Conservation (phyloP, 331 rosid genomes). For the Ulmus americana region DNA sequence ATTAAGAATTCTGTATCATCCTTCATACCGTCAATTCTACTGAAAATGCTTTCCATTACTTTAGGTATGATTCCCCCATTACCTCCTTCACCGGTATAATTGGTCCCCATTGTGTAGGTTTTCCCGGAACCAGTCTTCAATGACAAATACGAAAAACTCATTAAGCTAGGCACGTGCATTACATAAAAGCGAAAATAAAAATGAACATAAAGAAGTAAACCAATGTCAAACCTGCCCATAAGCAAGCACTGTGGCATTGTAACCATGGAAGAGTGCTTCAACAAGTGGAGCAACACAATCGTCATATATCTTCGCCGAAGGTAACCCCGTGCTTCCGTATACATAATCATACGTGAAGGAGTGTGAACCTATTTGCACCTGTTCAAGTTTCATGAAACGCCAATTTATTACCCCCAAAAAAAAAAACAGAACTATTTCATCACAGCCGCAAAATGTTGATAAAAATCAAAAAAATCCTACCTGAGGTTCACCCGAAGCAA, state of each 20-base stretch:
- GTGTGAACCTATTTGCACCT: conserved; percentile 88
- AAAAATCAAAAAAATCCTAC: conserved; percentile 23
- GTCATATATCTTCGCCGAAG: conserved; percentile 44
- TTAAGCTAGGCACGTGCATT: not conserved
- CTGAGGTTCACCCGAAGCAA: conserved; percentile 79
- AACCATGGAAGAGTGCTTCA: conserved; percentile 71
- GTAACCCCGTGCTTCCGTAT: conserved; percentile 44
- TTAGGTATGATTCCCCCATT: conserved; percentile 60
- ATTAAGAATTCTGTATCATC: conserved; percentile 59
- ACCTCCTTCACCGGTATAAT: conserved; percentile 61
- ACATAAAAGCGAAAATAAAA: not conserved
- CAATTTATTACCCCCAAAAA: not conserved
- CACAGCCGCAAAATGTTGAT: not conserved
- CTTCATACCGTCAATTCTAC: conserved; percentile 34
- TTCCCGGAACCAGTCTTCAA: conserved; percentile 86
- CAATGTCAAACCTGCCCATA: conserved; percentile 67
- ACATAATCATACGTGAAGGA: conserved; percentile 72
- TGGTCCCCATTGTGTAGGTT: conserved; percentile 84
- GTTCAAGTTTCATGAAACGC: not conserved
- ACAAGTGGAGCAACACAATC: conserved; percentile 76
- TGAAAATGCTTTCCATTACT: conserved; percentile 62
- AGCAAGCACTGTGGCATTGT: conserved; percentile 88
- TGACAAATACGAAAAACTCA: conserved; percentile 4
- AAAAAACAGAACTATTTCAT: not conserved
- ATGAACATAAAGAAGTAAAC: not conserved